Evolutionary conservation across 257 asterid species (phyloP), one percentile per base, ranked within the genome.

Genomic region (Fraxinus pennsylvanica): DNA sequence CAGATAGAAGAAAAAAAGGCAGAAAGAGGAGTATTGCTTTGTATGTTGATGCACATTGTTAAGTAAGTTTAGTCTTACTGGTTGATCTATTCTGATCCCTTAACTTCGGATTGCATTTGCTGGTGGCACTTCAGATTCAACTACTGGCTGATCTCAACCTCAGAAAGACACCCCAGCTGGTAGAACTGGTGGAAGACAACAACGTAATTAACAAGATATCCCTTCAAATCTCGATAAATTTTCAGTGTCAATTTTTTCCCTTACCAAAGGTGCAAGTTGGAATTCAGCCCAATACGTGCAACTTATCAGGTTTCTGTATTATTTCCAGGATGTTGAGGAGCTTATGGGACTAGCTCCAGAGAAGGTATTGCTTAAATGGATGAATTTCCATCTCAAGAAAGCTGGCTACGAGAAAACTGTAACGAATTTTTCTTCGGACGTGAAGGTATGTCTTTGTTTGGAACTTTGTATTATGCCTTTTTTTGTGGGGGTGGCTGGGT

Each of bases 311-410:
- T 76, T 79, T 79, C 82, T 67, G 80, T 82, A 70, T 77, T 79
- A 61, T 79, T 78, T 85, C 88, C 89, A 95, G 99, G 99, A 95
- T 84, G 88, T 95, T 84, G 97, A 92, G 88, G 97, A 95, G 88
- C 96, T 95, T 59, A 82, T 95, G 91, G 97, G 96, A 71, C 94
- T 95, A 84, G 97, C 97, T 68, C 97, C 99, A n/a, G 99, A 95
- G 86, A 95, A 95, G 80, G 81, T 95, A 74, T 91, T 95, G 63
- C 85, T 92, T 78, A 95, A 89, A 80, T 95, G 99, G 99, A 94
- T 91, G 99, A 94, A 94, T 86, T 94, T 94, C 86, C 99, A 92
- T 88, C 97, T 94, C 32, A 91, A 90, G 82, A 92, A 90, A 90
- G 97, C 89, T 4, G 99, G 99, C 77, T 95, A 92, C 88, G 77